These are phyloP conservation scores for Pichia insulana DNA, from an alignment of 805 yeast genomes.

Conservation along the genomic window DNA sequence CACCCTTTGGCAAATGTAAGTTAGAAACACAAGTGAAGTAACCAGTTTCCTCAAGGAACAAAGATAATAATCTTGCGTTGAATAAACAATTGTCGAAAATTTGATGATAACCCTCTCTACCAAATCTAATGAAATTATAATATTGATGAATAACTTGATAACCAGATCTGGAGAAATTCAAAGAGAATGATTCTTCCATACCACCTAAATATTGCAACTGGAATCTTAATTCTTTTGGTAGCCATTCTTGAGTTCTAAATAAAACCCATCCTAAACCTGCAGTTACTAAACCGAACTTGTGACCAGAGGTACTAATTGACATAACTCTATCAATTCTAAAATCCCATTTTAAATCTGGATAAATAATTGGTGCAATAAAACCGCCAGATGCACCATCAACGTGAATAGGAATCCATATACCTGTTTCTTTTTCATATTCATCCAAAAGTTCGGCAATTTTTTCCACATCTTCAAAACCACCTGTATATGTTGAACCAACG, in stretches of 20 bases:
- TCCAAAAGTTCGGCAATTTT: conserved; percentile 57
- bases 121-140: conserved; percentile 65
- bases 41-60: conserved; percentile 53
- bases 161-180: conserved; percentile 90
- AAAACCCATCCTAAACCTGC: conserved; percentile 92
- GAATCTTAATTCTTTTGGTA: conserved; percentile 69
- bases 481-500: conserved; percentile 88
- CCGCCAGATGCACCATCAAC: conserved; percentile 95
- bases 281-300: conserved; percentile 83
- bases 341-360: conserved; percentile 77
- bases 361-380: conserved; percentile 75
- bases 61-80: conserved; percentile 63
- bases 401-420: conserved; percentile 69
- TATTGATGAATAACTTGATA: conserved; percentile 86
- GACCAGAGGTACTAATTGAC: conserved; percentile 86
- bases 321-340: conserved; percentile 68
- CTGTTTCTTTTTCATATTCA: conserved; percentile 57
- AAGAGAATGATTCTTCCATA: conserved; percentile 73
- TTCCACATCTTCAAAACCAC: conserved; percentile 76
- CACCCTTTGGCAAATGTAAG: conserved; percentile 54
- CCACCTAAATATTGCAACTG: conserved; percentile 82
- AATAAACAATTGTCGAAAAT: conserved; percentile 54
- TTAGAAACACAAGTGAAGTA: conserved; percentile 69
- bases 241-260: conserved; percentile 56
- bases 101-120: conserved; percentile 60